Conservation (phyloP, 495 filamentous ascomycete species). For the Neurospora sp. region DNA sequence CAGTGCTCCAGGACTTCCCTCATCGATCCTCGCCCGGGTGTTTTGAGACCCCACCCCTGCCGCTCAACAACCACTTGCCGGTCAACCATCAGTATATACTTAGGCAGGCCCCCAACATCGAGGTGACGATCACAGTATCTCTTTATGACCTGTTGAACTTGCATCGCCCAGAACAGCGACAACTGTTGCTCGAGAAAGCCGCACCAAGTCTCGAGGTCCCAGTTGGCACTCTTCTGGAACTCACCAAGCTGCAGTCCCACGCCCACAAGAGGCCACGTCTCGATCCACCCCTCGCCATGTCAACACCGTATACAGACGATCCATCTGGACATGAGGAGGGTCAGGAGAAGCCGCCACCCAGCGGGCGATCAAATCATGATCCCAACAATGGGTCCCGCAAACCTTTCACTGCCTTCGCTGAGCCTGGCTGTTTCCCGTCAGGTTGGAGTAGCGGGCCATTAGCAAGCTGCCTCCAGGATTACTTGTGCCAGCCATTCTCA, state of each 20-base stretch:
- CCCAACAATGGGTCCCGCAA: conserved; percentile 9
- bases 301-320: conserved; percentile 10
- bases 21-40: conserved; percentile 12
- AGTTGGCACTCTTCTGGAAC: conserved; percentile 5
- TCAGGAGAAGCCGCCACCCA: conserved; percentile 30
- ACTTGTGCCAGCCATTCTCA: conserved; percentile 31
- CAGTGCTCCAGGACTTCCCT: conserved; percentile 26
- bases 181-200: conserved; percentile 27
- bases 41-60: conserved; percentile 21
- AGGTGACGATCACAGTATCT: conserved; percentile 16
- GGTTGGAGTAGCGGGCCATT: conserved; percentile 25
- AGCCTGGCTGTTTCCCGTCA: conserved; percentile 12
- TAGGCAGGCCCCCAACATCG: conserved; percentile 20
- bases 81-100: conserved; percentile 30
- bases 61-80: conserved; percentile 4
- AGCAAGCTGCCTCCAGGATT: conserved; percentile 28
- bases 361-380: conserved; percentile 16
- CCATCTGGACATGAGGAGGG: conserved; percentile 8
- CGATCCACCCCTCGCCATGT: conserved; percentile 21
- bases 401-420: conserved; percentile 8
- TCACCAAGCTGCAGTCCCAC: conserved; percentile 9
- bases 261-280: conserved; percentile 29
- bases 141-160: conserved; percentile 18
- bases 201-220: conserved; percentile 16
- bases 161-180: conserved; percentile 20